Base-by-base conservation (phyloP, 495 filamentous ascomycete genomes). In the Wilcoxina mikolae region DNA sequence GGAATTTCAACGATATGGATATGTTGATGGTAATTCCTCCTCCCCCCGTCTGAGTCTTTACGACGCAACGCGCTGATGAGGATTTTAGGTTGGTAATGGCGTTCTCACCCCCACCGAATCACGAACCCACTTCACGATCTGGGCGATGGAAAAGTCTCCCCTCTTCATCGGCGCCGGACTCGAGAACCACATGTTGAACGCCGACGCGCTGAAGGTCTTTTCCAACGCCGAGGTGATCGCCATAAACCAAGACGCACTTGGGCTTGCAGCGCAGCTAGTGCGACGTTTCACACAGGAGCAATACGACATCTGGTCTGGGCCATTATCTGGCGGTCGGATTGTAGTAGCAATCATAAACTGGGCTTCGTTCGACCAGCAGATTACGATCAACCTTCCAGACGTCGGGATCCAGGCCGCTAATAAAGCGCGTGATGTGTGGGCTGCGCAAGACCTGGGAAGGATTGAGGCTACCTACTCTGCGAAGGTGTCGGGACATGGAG, bases 91-190 rank as follows among this genome's bases (percentile, higher is more conserved):
- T 35, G 67, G 68, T 3, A 68, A 68, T 38, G 59, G 61, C 3
- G 62, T 58, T n/a, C 35, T 68, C 9, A 63, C 61, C 1, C 47
- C 56, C 25, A 54, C 64, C 54, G 71, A 77, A 56, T 71, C 76
- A 24, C 68, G 71, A 35, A 71, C 73, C 0, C 78, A 80, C 61
- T 78, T 80, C 55, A 71, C 71, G 1, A 60, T 80, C 42, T 80
- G 77, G 77, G 74, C 73, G 42, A 74, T 77, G 25, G 60, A 73
- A 51, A 80, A 79, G 60, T 76, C 72, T 12, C 74, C 76, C 0
- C 66, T 80, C 4, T 64, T 73, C 20, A 75, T 81, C 33, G 75
- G 76, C 0, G 72, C 65, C 0, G 70, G 68, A 2, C 68, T 78
- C 5, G 59, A 59, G n/a, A 55, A 54, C 0, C 31, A 55, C n/a